A percentile compares a stretch with the other conserved stretches of the same genome.
Conservation (phyloP, 306 rosid genomes). For the Cicer arietinum region DNA sequence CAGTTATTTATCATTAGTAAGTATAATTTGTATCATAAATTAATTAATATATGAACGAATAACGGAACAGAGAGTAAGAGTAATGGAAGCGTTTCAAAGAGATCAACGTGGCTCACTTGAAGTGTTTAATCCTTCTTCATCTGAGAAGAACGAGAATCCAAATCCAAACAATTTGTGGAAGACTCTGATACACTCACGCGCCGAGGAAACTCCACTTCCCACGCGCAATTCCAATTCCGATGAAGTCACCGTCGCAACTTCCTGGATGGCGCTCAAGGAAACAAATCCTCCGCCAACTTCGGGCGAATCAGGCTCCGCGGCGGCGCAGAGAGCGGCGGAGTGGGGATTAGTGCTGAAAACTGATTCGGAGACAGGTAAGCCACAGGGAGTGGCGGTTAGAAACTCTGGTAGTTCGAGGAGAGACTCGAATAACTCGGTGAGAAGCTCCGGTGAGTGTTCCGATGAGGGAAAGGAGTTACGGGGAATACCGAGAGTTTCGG, state of each 20-base stretch:
- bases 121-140: conserved; percentile 75
- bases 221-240: conserved; percentile 40
- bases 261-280: conserved; percentile 92
- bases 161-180: conserved; percentile 56
- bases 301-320: conserved; percentile 31
- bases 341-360: conserved; percentile 93
- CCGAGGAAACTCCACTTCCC: background rate
- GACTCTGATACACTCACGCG: conserved; percentile 48
- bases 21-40: background rate
- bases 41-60: background rate
- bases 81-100: conserved; percentile 63
- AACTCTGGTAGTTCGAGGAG: conserved; percentile 74
- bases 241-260: conserved; percentile 51
- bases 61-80: conserved; percentile 42
- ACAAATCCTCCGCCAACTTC: conserved; percentile 30
- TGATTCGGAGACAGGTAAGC: conserved; percentile 81
- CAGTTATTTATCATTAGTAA: background rate
- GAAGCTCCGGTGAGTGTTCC: conserved; percentile 74
- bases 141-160: background rate
- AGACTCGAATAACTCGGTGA: conserved; percentile 64
- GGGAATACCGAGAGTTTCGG: conserved; percentile 79
- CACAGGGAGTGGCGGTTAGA: conserved; percentile 71
- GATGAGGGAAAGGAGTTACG: conserved; percentile 57
- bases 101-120: conserved; percentile 87
- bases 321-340: conserved; percentile 89